Base-by-base conservation (phyloP, 805 yeast species). In the Crinitomyces ghanaensis region DNA sequence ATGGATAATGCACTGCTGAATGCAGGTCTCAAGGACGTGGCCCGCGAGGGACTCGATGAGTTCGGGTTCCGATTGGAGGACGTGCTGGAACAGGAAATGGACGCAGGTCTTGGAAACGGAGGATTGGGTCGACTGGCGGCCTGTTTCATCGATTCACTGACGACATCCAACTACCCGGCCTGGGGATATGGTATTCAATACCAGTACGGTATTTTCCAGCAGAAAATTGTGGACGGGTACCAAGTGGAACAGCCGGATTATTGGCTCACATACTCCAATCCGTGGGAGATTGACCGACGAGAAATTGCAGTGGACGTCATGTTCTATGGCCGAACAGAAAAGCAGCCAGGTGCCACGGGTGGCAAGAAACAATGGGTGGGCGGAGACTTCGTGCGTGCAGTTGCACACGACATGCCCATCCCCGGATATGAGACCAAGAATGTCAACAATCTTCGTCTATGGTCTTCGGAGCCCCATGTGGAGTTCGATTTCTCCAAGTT, bases 141-240 rank as follows among this genome's bases (percentile, higher is more conserved):
- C 14, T 86, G 95, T 59, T 85, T 84, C 53, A 72, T 85, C 30
- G 95, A 86, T 60, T 83, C 95, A 1, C 62, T 85, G 54, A 73
- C 91, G 22, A 75, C 93, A 4, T 78, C 81, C 44, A 76, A 81
- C 56, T 82, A 81, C 56, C 84, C 93, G 12, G 94, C 93, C 33
- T 85, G 96, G 96, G 96, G 96, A 42, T 85, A 85, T 56, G 95
- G 96, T 39, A 63, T 85, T 46, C 77, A 93, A 54, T 85, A 85
- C 62, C 84, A 84, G 58, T 85, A 86, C 53, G 96, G 96, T 56
- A 85, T 85, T 47, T 85, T 85, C 60, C 72, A 84, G 45, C 96
- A 85, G 61, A 75, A 74, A 55, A 83, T 85, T 50, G 69, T 83
- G 46, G 82, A 86, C 51, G 96, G 95, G 7, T 82, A 81, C 60